Conservation (phyloP, 805 yeast genomes). For the Brettanomyces bruxellensis region DNA sequence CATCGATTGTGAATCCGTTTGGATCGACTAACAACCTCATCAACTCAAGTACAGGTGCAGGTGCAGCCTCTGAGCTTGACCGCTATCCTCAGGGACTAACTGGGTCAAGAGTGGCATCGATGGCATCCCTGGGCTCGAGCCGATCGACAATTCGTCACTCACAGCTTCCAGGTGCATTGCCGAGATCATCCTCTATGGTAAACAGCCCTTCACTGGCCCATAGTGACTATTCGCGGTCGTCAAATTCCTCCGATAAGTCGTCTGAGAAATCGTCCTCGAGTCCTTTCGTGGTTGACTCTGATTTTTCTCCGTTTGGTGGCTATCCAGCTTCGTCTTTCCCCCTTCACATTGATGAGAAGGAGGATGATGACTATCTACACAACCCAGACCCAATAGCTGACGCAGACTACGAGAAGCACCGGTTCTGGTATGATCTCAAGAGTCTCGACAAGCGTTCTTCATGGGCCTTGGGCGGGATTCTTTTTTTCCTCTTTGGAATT, state of each 20-base stretch:
- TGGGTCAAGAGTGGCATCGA: slow-evolving; percentile 48
- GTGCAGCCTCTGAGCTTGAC: slow-evolving; percentile 40
- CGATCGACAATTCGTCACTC: too few relatives aligned
- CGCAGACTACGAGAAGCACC: slow-evolving; percentile 69
- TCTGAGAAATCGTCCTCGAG: slow-evolving; percentile 17
- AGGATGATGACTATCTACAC: slow-evolving; percentile 89
- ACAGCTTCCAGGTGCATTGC: too few relatives aligned
- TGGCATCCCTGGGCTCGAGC: slow-evolving; percentile 28
- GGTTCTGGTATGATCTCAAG: slow-evolving; percentile 57
- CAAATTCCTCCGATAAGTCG: slow-evolving; percentile 9
- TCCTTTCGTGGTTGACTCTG: slow-evolving; percentile 46
- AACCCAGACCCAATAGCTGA: slow-evolving; percentile 95
- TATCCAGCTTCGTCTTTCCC: slow-evolving; percentile 93
- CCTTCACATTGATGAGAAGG: slow-evolving; percentile 82
- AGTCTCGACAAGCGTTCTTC: slow-evolving; percentile 54
- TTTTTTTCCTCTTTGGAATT: slow-evolving; percentile 50
- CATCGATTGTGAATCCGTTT: slow-evolving; percentile 22
- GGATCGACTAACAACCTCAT: slow-evolving; percentile 16
- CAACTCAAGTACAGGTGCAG: not conserved
- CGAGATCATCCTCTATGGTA: too few relatives aligned
- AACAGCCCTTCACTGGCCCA: not conserved
- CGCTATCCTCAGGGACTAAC: slow-evolving; percentile 57
- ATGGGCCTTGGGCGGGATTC: slow-evolving; percentile 54
- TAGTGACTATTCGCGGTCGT: slow-evolving; percentile 5
- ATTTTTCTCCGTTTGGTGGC: slow-evolving; percentile 90